Base-by-base conservation (phyloP, 202 grass and related monocot species). In the Zoysia matrella region DNA sequence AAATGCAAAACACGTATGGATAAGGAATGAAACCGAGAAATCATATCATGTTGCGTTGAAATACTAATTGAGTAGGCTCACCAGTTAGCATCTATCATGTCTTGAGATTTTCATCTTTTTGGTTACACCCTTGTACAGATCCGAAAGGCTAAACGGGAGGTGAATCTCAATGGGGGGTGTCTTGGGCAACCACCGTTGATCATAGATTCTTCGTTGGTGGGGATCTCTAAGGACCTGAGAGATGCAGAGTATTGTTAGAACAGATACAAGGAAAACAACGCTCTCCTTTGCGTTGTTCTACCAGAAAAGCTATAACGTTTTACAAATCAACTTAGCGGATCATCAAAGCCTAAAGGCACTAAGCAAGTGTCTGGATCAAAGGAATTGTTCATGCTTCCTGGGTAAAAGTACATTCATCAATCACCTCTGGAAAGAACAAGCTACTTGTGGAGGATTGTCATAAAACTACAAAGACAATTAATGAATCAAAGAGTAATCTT, bases 191-290 rank as follows among this genome's bases (percentile, higher is more conserved):
- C 83, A 30, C 56, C 82, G 88, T 44, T 86, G 73, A 79, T 98
- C 95, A 84, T 93, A 98, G 30, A 95, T 78, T 6, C 72, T 54
- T 15, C 88, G 90, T 75, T 95, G 94, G 75, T 93, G 88, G 22
- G 90, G 77, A 77, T 98, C 95, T 12, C 92, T 95, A 54, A 98
- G 85, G 60, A 98, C 92, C 95, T 98, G 75, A 77, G 89, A 69
- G 46, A 47, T 16, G 67, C 47, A 85, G 63, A 64, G 46, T 45
- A 78, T 76, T 52, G 63, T 49, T 50, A 78, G 15, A 78, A 73
- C 22, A 8, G 44, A 40, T 2, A 42, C 45, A 6, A 54, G 3
- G 39, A 22, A 57, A 73, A 47, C 42, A 0, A 62, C 16, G 18
- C 12, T 13, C 61, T 7, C 22, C 22, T 22, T 22, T 22, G 22